Conservation (phyloP, 208 protist species). For the Crithidia expoeki region DNA sequence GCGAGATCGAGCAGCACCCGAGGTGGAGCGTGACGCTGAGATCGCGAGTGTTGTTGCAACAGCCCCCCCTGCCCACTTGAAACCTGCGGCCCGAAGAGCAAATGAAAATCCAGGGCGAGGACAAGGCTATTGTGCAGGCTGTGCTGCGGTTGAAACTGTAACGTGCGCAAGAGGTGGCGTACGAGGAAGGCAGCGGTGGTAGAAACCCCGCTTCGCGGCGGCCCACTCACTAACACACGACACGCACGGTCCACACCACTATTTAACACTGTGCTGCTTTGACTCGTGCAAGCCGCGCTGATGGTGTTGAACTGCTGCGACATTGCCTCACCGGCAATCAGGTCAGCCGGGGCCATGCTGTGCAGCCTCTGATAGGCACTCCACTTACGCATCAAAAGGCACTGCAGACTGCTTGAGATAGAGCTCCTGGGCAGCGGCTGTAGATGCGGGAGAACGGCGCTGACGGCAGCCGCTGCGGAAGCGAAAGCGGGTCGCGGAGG, state of each 20-base stretch:
- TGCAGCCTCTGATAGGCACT: conserved; percentile 25
- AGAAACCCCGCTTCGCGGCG: conserved; percentile 69
- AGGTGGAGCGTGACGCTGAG: conserved; percentile 5
- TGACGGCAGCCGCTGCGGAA: not conserved
- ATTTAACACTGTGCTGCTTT: not conserved
- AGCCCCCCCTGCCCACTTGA: not conserved
- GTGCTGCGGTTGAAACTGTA: conserved; percentile 31
- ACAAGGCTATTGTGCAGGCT: conserved; percentile 48
- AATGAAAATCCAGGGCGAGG: conserved; percentile 57
- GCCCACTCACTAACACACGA: conserved; percentile 64
- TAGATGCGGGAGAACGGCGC: not conserved
- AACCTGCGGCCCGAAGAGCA: conserved; percentile 41
- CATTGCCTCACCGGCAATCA: conserved; percentile 29
- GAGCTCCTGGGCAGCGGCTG: conserved; percentile 20
- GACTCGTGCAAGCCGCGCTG: not conserved
- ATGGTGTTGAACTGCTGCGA: conserved; percentile 14
- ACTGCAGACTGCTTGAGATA: conserved; percentile 29
- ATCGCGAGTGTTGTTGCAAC: too few species aligned
- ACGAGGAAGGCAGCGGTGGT: conserved; percentile 47
- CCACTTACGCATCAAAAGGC: conserved; percentile 44
- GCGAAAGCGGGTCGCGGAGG: conserved; percentile 29
- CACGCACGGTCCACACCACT: not conserved
- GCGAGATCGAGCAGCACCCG: conserved; percentile 37
- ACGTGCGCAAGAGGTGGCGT: conserved; percentile 28
- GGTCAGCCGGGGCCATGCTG: conserved; percentile 22